Conservation (phyloP, 306 rosid species). For the Acacia melanoxylon region DNA sequence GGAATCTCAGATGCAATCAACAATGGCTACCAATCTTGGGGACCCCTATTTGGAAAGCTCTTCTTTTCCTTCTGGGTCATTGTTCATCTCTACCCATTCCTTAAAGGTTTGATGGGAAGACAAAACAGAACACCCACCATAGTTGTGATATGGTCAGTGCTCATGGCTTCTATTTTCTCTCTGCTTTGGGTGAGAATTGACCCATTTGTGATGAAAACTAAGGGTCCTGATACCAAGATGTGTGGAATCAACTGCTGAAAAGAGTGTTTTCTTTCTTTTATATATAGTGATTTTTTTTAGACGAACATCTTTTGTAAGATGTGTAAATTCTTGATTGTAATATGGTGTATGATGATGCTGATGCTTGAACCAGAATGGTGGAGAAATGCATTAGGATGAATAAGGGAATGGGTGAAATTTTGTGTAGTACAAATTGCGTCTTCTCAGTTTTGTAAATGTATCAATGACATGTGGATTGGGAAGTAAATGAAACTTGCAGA, state of each 20-base stretch:
- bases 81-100: slow-evolving; percentile 95
- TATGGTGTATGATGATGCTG: slow-evolving; percentile 7
- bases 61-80: slow-evolving; percentile 98
- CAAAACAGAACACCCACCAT: slow-evolving; percentile 98
- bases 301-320: slow-evolving; percentile 45
- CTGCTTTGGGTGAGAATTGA: slow-evolving; percentile 96
- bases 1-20: slow-evolving; percentile 96
- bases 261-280: slow-evolving; percentile 24
- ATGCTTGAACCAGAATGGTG: slow-evolving; percentile 36
- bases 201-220: slow-evolving; percentile 83
- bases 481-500: slow-evolving; percentile 30
- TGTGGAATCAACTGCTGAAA: slow-evolving; percentile 93
- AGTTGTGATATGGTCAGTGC: slow-evolving; percentile 92
- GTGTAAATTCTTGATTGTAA: slow-evolving; percentile 46
- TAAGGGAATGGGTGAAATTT: slow-evolving; percentile 51
- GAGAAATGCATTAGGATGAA: slow-evolving; percentile 43
- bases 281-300: slow-evolving; percentile 33
- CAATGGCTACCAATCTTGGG: slow-evolving; percentile 94
- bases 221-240: slow-evolving; percentile 80
- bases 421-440: slow-evolving; percentile 51
- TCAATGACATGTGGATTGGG: slow-evolving; percentile 30
- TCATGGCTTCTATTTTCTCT: slow-evolving; percentile 94
- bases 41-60: slow-evolving; percentile 95
- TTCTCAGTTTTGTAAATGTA: slow-evolving; percentile 58
- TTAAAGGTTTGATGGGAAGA: slow-evolving; percentile 93